Evolutionary conservation across 2,329 filamentous ascomycete genomes (phyloP).

Genomic region (Colletotrichum euphorbiae): DNA sequence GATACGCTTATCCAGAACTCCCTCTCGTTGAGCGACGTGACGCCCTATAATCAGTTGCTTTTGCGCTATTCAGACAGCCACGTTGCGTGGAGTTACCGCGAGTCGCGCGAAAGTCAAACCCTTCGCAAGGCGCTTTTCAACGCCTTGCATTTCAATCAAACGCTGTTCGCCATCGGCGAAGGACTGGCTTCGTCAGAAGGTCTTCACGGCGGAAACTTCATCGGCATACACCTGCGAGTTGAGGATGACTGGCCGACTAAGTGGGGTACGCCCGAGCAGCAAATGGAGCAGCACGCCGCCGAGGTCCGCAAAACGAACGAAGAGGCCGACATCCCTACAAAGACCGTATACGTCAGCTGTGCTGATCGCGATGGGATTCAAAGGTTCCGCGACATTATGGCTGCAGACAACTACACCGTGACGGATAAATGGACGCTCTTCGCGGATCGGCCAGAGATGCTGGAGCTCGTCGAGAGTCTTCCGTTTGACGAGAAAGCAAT

Average conservation of each 20-base stretch:
- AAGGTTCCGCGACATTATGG: constrained; percentile 9
- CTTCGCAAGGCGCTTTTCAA: constrained; percentile 10
- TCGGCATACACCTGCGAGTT: constrained; percentile 4
- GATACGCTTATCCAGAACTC: background rate
- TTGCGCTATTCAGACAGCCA: background rate
- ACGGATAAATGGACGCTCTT: constrained; percentile 16
- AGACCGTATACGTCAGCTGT: constrained; percentile 6
- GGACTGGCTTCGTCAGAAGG: background rate
- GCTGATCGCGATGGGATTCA: background rate
- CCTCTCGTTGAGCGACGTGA: background rate
- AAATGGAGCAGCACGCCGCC: constrained; percentile 6
- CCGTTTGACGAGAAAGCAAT: constrained; percentile 4
- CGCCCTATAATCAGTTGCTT: background rate
- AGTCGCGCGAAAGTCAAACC: background rate
- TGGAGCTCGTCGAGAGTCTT: background rate
- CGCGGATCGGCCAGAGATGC: constrained; percentile 6
- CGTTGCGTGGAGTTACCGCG: constrained; percentile 3
- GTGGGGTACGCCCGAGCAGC: constrained; percentile 5
- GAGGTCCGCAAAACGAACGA: constrained; percentile 2
- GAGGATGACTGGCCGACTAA: background rate
- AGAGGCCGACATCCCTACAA: background rate
- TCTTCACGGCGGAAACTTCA: background rate
- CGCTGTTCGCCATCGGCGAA: constrained; percentile 1
- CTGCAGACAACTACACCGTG: constrained; percentile 1
- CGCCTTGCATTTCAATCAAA: background rate